phyloP scores from a whole-genome alignment of 148 eudicot genomes.

The Oxyria digyna region DNA sequence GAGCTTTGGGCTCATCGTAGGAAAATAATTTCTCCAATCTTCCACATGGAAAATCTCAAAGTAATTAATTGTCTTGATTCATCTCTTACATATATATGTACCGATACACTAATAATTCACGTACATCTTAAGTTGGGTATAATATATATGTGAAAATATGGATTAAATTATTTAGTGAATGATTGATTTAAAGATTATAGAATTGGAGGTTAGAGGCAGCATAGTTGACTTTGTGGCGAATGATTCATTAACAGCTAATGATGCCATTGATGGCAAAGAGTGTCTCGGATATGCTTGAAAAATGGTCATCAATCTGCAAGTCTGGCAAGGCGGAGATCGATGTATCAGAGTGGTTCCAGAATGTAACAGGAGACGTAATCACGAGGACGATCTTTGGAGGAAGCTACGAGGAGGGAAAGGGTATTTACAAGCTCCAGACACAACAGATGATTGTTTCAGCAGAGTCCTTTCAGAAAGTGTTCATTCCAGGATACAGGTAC shows the following conservation, averaged over 20 bases:
- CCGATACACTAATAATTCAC: background rate
- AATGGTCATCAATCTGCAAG: slow-evolving; percentile 33
- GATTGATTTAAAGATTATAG: slow-evolving; percentile 2
- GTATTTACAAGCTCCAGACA: slow-evolving; percentile 43
- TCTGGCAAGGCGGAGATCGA: slow-evolving; percentile 46
- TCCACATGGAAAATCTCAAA: slow-evolving; percentile 59
- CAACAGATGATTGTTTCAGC: slow-evolving; percentile 36
- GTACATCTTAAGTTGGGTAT: background rate
- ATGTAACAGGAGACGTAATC: slow-evolving; percentile 41
- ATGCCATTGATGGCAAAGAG: slow-evolving; percentile 49
- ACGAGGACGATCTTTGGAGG: slow-evolving; percentile 44
- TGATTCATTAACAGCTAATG: slow-evolving; percentile 37
- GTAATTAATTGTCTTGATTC: slow-evolving; percentile 19
- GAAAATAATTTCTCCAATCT: slow-evolving; percentile 57
- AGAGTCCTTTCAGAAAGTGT: slow-evolving; percentile 44
- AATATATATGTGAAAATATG: background rate
- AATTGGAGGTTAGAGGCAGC: background rate
- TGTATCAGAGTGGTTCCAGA: slow-evolving; percentile 47
- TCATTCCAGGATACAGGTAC: slow-evolving; percentile 50
- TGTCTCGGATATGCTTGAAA: slow-evolving; percentile 43
- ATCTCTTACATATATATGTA: background rate
- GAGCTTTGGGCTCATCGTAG: slow-evolving; percentile 67
- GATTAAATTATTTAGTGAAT: background rate
- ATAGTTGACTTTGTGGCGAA: slow-evolving; percentile 2
- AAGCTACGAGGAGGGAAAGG: slow-evolving; percentile 47